Percentiles rank a stretch among this genome's conserved stretches.
phyloP scores from a whole-genome alignment of 2,329 filamentous ascomycete species.

The Beauveria sp. region DNA sequence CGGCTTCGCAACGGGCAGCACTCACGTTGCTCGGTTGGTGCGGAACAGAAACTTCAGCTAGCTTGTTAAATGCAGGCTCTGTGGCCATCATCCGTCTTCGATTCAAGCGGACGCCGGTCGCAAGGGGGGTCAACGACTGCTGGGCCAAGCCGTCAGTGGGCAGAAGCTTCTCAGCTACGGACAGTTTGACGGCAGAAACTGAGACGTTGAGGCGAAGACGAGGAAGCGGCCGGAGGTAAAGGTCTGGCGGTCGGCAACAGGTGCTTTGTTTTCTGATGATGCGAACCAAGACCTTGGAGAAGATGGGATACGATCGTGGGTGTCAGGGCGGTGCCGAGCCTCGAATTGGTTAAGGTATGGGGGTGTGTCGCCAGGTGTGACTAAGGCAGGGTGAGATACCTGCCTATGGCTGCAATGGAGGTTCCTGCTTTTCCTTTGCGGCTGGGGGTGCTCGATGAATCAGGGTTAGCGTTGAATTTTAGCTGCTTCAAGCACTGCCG shows the following conservation, averaged over 20 bases:
- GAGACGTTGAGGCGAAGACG: neutral
- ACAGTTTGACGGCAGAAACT: neutral
- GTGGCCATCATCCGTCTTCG: slow-evolving; percentile 57
- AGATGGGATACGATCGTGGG: slow-evolving; percentile 5
- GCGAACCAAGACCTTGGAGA: slow-evolving; percentile 1
- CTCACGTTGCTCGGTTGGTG: slow-evolving; percentile 39
- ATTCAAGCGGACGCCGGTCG: slow-evolving; percentile 26
- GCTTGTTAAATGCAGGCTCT: slow-evolving; percentile 48
- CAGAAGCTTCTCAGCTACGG: slow-evolving; percentile 3
- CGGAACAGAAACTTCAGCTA: slow-evolving; percentile 46
- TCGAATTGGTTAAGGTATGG: slow-evolving; percentile 7
- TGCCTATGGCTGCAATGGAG: slow-evolving; percentile 5
- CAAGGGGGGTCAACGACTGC: slow-evolving; percentile 17
- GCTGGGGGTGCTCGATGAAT: slow-evolving; percentile 9
- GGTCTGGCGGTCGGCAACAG: neutral
- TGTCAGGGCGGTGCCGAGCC: slow-evolving; percentile 4
- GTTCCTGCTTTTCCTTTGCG: slow-evolving; percentile 11
- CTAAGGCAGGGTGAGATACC: slow-evolving; percentile 12
- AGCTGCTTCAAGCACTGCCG: slow-evolving; percentile 3
- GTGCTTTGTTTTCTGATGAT: neutral
- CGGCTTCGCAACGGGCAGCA: slow-evolving; percentile 11
- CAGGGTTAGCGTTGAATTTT: slow-evolving; percentile 7
- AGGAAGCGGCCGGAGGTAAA: neutral
- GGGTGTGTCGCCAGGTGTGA: slow-evolving; percentile 11
- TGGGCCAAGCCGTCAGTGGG: slow-evolving; percentile 20